These are phyloP conservation scores for Cyberlindnera maclurae DNA, from an alignment of 805 yeast species.

Conservation along the genomic window DNA sequence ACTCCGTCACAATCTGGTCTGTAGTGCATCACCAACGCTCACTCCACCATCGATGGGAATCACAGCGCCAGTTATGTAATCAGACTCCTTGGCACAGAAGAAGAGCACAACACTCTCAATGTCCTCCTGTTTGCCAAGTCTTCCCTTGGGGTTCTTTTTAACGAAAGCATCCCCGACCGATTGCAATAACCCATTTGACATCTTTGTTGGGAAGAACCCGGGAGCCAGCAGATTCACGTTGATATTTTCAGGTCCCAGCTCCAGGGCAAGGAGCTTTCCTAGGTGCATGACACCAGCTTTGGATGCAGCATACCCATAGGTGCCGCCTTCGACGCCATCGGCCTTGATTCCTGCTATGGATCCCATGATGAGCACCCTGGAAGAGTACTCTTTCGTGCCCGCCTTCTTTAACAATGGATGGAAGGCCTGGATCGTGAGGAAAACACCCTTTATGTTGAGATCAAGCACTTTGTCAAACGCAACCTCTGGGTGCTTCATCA, in stretches of 20 bases:
- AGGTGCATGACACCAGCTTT: conserved; percentile 70
- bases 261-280: conserved; percentile 55
- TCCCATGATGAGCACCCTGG: conserved; percentile 59
- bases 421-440: conserved; percentile 55
- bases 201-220: conserved; percentile 70
- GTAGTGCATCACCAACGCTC: conserved; percentile 30
- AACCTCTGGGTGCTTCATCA: conserved; percentile 50
- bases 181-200: conserved; percentile 59
- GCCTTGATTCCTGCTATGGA: conserved; percentile 51
- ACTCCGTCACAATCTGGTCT: not conserved
- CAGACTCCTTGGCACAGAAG: conserved; percentile 48
- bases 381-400: conserved; percentile 48
- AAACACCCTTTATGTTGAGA: conserved; percentile 63
- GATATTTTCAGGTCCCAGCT: conserved; percentile 59
- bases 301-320: conserved; percentile 67
- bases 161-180: conserved; percentile 38
- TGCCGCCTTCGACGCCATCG: conserved; percentile 28
- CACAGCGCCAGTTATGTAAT: conserved; percentile 60
- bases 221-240: conserved; percentile 70
- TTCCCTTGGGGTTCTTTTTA: conserved; percentile 48
- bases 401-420: conserved; percentile 48
- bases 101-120: conserved; percentile 48
- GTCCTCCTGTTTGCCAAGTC: conserved; percentile 59
- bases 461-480: conserved; percentile 59
- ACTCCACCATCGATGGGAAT: conserved; percentile 70